Percentiles rank a stretch among this genome's conserved stretches.
Conservation (phyloP, 768 basidiomycete species). For the Auriscalpium vulgare region DNA sequence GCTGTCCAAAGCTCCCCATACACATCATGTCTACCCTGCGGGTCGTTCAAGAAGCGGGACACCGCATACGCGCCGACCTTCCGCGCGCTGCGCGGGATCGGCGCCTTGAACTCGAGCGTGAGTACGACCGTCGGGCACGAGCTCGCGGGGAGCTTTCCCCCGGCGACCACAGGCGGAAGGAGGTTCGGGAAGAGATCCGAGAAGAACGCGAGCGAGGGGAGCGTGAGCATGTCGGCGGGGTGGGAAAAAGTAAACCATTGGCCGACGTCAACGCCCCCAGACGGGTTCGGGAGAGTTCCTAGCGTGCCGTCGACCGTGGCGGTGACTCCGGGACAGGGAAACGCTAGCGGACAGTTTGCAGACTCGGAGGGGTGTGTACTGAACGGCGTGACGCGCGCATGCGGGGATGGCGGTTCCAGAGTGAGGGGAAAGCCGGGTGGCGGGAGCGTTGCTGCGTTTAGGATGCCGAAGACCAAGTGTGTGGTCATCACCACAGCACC, state of each 20-base stretch:
- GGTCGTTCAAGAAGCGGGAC: constrained; percentile 44
- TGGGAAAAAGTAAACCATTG: constrained; percentile 46
- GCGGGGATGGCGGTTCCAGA: neutral
- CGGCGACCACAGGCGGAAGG: constrained; percentile 1
- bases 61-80: constrained; percentile 53
- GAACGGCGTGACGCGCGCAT: constrained; percentile 5
- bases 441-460: neutral
- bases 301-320: constrained; percentile 28
- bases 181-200: constrained; percentile 43
- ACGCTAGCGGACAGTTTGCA: too few relatives aligned
- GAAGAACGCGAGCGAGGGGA: constrained; percentile 45
- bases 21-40: constrained; percentile 48
- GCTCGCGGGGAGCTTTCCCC: constrained; percentile 23
- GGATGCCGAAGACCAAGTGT: neutral
- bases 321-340: neutral
- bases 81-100: constrained; percentile 42
- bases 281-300: constrained; percentile 34
- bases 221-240: constrained; percentile 35
- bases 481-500: neutral
- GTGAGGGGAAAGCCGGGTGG: neutral
- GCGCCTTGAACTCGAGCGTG: constrained; percentile 55
- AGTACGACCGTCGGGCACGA: constrained; percentile 56
- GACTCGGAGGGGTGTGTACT: neutral
- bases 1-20: constrained; percentile 63
- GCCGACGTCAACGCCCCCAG: constrained; percentile 47